Conservation (phyloP, 2,329 filamentous ascomycete genomes). For the Aspergillus chevalieri region DNA sequence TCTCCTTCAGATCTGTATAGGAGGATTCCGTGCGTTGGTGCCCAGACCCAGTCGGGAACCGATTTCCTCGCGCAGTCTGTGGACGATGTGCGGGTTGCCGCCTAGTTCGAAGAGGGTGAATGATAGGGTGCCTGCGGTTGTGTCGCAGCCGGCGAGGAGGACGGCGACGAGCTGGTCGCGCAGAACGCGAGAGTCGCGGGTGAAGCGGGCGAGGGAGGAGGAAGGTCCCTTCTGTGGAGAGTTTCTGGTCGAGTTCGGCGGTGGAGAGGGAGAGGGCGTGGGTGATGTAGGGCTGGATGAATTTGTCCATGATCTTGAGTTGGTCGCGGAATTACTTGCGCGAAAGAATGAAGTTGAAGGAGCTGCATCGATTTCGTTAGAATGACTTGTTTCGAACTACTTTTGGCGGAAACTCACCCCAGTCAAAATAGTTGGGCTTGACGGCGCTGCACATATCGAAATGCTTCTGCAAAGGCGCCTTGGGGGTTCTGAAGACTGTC, state of each 20-base stretch:
- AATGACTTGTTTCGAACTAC: not conserved
- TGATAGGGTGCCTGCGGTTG: conserved; percentile 72
- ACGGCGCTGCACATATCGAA: conserved; percentile 69
- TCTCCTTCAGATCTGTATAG: conserved; percentile 76
- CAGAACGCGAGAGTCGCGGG: conserved; percentile 57
- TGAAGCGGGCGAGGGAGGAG: conserved; percentile 75
- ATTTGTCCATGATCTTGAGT: conserved; percentile 65
- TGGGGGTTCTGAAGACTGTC: conserved; percentile 55
- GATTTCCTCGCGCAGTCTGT: conserved; percentile 69
- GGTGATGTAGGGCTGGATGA: conserved; percentile 73
- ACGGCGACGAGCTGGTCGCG: conserved; percentile 80
- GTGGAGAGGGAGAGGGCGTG: conserved; percentile 62
- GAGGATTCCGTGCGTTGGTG: conserved; percentile 47
- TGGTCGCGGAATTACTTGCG: conserved; percentile 57
- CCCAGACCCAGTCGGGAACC: conserved; percentile 58
- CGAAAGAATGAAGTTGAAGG: conserved; percentile 59
- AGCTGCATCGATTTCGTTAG: conserved; percentile 32
- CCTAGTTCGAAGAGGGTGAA: conserved; percentile 80
- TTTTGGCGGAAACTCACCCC: conserved; percentile 41
- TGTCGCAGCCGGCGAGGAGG: conserved; percentile 75
- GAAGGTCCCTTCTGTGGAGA: conserved; percentile 71
- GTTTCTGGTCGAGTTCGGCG: conserved; percentile 65
- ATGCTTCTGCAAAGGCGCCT: conserved; percentile 72
- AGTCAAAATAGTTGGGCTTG: conserved; percentile 63
- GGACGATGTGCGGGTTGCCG: conserved; percentile 60